Conservation (phyloP, 345 rosid genomes). For the Clausena lansium region DNA sequence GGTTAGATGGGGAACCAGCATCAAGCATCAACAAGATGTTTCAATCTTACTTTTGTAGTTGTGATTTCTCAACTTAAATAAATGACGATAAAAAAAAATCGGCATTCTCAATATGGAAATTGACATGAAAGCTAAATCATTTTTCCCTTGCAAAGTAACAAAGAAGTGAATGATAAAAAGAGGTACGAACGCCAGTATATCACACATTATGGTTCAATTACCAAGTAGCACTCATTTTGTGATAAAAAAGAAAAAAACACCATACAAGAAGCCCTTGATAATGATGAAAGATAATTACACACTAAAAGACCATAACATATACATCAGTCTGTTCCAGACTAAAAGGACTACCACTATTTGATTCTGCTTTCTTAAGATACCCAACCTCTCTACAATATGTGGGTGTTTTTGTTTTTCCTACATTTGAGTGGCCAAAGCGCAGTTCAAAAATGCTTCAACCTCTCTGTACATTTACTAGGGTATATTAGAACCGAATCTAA, state of each 20-base stretch:
- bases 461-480: slow-evolving; percentile 62
- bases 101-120: neutral
- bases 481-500: slow-evolving; percentile 71
- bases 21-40: neutral
- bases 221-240: neutral
- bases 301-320: neutral
- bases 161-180: neutral
- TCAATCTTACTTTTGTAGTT: neutral
- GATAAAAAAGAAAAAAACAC: neutral
- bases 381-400: slow-evolving; percentile 19
- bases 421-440: slow-evolving; percentile 28
- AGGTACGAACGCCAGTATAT: neutral
- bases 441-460: slow-evolving; percentile 56
- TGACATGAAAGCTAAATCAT: neutral
- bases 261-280: neutral
- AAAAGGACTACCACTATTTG: neutral
- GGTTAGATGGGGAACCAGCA: neutral
- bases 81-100: neutral
- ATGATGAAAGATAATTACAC: neutral
- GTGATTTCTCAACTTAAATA: no score
- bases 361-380: slow-evolving; percentile 1
- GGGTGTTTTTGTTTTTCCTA: neutral
- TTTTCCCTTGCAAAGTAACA: neutral
- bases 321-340: slow-evolving; percentile 6
- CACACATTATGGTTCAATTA: neutral